A percentile compares a stretch with the other conserved stretches of the same genome.
phyloP scores from a whole-genome alignment of 1,284 basidiomycete genomes.

The Cryptococcus sp. region DNA sequence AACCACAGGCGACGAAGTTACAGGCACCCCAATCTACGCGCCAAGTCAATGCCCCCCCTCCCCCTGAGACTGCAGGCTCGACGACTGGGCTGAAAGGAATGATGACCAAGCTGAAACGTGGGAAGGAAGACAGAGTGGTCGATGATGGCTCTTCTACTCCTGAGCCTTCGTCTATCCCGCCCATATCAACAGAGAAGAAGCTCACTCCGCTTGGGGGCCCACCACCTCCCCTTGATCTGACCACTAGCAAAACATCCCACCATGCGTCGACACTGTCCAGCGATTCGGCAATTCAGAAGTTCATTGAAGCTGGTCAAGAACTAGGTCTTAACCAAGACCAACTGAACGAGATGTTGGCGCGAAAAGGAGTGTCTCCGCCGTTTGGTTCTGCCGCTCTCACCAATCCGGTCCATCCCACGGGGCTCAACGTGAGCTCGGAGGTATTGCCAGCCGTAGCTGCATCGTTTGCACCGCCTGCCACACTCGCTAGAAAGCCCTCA shows the following conservation, averaged over 20 bases:
- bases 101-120: constrained; percentile 16
- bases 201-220: background rate
- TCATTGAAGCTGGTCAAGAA: constrained; percentile 42
- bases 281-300: constrained; percentile 35
- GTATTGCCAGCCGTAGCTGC: background rate
- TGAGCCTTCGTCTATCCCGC: background rate
- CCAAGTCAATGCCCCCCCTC: constrained; percentile 9
- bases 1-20: background rate
- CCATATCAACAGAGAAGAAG: background rate
- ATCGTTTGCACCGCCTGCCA: background rate
- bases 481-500: background rate
- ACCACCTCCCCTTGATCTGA: too few species aligned
- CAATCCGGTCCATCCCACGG: too few species aligned
- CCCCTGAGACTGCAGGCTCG: constrained; percentile 21
- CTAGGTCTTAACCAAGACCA: constrained; percentile 40
- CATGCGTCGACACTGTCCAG: constrained; percentile 23
- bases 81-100: constrained; percentile 16
- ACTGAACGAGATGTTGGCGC: constrained; percentile 38
- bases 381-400: constrained; percentile 7
- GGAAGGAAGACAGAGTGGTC: constrained; percentile 12
- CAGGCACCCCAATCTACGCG: background rate
- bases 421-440: background rate
- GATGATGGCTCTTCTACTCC: constrained; percentile 1
- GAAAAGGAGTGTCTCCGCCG: constrained; percentile 25
- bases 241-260: too few species aligned